Percentiles rank a stretch among this genome's conserved stretches.
Conservation (phyloP, 78 protist species). For the slime mould (Dictyostelium discoideum) region dicty_2.7 NC_007090.3:4374501-4375000, state of each 20-base stretch:
- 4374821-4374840: slow-evolving; percentile 53
- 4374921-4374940: neutral
- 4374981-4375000: neutral
- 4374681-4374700: neutral
- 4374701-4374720: neutral
- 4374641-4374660: slow-evolving; percentile 39
- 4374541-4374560: slow-evolving; percentile 41
- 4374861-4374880: neutral
- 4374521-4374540: slow-evolving; percentile 62
- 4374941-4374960: neutral
- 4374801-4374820: slow-evolving; percentile 19
- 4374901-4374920: neutral
- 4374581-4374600: slow-evolving; percentile 15
- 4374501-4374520: slow-evolving; percentile 35
- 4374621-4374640: slow-evolving; percentile 36
- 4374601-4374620: slow-evolving; percentile 12
- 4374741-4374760: slow-evolving; percentile 14
- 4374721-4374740: slow-evolving; percentile 40
- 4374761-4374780: slow-evolving; percentile 15
- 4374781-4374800: slow-evolving; percentile 27
- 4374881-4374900: neutral
- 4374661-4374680: slow-evolving; percentile 62
- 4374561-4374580: slow-evolving; percentile 53
- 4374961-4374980: neutral
- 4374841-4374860: slow-evolving; percentile 47